phyloP scores from a whole-genome alignment of 192 early-diverging fungal species.

The Paraglomus occultum region DNA sequence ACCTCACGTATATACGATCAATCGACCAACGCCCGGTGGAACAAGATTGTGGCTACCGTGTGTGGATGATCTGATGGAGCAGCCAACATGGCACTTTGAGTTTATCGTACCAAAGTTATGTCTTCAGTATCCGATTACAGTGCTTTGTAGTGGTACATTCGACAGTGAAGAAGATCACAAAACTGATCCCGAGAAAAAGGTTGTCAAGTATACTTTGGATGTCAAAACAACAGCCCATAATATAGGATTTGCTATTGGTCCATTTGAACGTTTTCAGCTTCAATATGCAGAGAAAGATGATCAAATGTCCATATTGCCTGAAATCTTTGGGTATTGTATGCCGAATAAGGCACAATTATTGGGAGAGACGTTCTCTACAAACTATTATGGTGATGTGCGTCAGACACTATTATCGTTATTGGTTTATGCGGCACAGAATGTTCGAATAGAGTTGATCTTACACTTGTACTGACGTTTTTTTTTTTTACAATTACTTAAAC shows the following conservation, averaged over 20 bases:
- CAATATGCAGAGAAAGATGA: constrained; percentile 7
- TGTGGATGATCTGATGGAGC: constrained; percentile 60
- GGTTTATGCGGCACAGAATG: no score
- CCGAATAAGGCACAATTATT: not conserved
- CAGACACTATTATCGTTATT: no score
- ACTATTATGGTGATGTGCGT: no score
- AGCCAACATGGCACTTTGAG: constrained; percentile 80
- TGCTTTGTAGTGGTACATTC: constrained; percentile 70
- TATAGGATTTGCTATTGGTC: constrained; percentile 72
- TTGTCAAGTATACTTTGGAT: constrained; percentile 67
- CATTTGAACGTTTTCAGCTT: constrained; percentile 38
- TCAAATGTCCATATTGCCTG: not conserved
- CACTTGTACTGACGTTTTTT: no score
- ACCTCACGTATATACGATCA: constrained; percentile 64
- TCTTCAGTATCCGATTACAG: constrained; percentile 49
- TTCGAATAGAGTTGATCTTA: no score
- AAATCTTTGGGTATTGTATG: constrained; percentile 7
- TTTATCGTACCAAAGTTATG: constrained; percentile 64
- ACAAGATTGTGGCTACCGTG: constrained; percentile 81
- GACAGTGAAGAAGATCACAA: constrained; percentile 46
- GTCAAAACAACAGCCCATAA: constrained; percentile 68
- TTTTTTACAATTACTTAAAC: constrained; percentile 30
- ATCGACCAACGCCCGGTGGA: constrained; percentile 61
- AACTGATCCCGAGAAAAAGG: constrained; percentile 51
- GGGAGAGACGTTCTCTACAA: not conserved